Evolutionary conservation across 345 rosid genomes (phyloP).

Genomic region (Populus tremula): DNA sequence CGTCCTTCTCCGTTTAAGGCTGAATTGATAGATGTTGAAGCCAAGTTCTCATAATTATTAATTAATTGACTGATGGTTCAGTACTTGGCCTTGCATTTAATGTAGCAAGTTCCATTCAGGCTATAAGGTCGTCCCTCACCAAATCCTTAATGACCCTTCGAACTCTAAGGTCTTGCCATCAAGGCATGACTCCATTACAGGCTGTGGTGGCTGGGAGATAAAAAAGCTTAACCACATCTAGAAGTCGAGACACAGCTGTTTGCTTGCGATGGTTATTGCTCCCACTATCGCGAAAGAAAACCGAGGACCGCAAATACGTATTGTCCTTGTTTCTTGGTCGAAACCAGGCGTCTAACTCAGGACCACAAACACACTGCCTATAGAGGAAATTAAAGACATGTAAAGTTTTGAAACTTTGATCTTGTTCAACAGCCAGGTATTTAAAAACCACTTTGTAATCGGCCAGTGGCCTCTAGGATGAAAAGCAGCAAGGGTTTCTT

Average conservation of each 20-base stretch:
- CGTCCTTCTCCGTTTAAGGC: no score
- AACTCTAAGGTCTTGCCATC: neutral
- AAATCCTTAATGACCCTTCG: neutral
- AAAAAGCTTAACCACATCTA: neutral
- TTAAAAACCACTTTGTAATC: neutral
- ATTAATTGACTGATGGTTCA: neutral
- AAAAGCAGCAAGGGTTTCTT: no score
- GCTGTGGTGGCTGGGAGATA: neutral
- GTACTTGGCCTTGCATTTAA: neutral
- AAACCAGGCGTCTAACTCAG: no score
- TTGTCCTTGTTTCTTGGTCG: no score
- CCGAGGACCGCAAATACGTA: neutral
- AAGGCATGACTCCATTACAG: neutral
- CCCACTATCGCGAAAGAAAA: neutral
- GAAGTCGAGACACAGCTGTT: neutral
- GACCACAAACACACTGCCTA: neutral
- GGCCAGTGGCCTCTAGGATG: neutral
- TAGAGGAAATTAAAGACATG: neutral
- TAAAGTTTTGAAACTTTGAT: neutral
- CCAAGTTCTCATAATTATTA: neutral
- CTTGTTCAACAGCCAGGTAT: neutral
- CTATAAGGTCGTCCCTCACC: neutral
- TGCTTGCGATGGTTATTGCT: neutral
- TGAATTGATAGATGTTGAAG: neutral
- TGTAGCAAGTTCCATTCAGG: neutral